Evolutionary conservation across 192 early-diverging fungal genomes (phyloP).

Genomic region (Spizellomyces sp.): DNA sequence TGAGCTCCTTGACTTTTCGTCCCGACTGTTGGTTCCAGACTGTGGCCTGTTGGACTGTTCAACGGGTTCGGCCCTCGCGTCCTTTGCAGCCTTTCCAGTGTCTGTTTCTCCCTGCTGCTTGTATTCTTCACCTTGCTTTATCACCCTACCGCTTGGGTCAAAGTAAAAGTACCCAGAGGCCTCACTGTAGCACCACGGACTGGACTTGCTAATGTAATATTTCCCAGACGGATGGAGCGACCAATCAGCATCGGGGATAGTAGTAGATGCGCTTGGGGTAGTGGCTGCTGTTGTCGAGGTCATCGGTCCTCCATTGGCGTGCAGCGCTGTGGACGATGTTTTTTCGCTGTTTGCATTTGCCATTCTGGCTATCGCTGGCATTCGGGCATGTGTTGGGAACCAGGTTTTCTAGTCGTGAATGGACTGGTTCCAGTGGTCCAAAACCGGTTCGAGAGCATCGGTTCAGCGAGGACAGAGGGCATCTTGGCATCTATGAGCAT

Average conservation of each 20-base stretch:
- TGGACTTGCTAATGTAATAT: slow-evolving; percentile 23
- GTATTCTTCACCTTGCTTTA: slow-evolving; percentile 14
- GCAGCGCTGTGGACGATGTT: too few species aligned
- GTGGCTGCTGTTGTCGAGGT: too few species aligned
- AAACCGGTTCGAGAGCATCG: too few species aligned
- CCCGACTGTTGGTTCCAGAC: background rate
- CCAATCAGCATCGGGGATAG: background rate
- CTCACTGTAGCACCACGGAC: slow-evolving; percentile 28
- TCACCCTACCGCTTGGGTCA: slow-evolving; percentile 14
- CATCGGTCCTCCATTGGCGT: too few species aligned
- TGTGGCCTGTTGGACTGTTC: background rate
- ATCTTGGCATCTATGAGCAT: too few species aligned
- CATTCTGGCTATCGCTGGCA: too few species aligned
- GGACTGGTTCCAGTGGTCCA: too few species aligned
- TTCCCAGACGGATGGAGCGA: slow-evolving; percentile 18
- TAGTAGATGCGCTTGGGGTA: too few species aligned
- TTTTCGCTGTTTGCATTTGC: too few species aligned
- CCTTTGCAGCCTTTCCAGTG: background rate
- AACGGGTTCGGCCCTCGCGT: background rate
- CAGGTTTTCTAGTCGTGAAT: too few species aligned
- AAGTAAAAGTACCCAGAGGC: slow-evolving; percentile 25
- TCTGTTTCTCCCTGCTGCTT: background rate
- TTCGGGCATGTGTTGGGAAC: too few species aligned
- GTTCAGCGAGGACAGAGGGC: too few species aligned
- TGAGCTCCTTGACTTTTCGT: background rate